These are phyloP conservation scores for Hysterangium stoloniferum DNA, from an alignment of 768 basidiomycete species.

Conservation along the genomic window DNA sequence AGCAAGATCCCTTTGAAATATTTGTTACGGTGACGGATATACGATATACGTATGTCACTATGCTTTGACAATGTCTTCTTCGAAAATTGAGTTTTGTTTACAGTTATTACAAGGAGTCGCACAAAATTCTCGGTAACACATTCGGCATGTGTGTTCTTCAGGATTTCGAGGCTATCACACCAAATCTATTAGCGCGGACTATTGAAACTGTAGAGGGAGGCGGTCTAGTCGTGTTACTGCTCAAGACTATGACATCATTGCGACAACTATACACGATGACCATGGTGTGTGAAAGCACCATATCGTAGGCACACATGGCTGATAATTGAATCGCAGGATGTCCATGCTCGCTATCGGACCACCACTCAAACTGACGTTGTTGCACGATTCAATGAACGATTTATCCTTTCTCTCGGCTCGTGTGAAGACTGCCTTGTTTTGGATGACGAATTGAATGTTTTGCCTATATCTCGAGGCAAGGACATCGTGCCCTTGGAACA, in stretches of 20 bases:
- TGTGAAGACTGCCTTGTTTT: conserved; percentile 90
- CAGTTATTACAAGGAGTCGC: conserved; percentile 94
- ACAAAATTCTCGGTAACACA: conserved; percentile 95
- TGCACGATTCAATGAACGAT: conserved; percentile 98
- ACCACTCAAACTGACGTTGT: conserved; percentile 80
- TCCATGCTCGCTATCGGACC: conserved; percentile 90
- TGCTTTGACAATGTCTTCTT: not conserved
- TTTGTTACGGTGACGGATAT: conserved; percentile 99
- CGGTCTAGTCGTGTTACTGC: conserved; percentile 75
- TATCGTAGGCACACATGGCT: conserved; percentile 36
- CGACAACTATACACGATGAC: conserved; percentile 91
- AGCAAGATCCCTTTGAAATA: conserved; percentile 96
- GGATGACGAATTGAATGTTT: conserved; percentile 96
- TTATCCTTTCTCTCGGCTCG: conserved; percentile 92
- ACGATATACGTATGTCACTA: conserved; percentile 73
- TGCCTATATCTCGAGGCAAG: conserved; percentile 92
- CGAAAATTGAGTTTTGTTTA: conserved; percentile 2
- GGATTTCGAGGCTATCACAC: conserved; percentile 97
- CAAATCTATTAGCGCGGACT: conserved; percentile 91
- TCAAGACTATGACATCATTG: conserved; percentile 93
- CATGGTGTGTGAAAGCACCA: conserved; percentile 34
- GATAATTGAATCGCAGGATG: conserved; percentile 52
- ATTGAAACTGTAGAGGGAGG: conserved; percentile 99
- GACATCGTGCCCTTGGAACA: conserved; percentile 69
- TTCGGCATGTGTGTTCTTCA: conserved; percentile 96